phyloP scores from a whole-genome alignment of 106 monocot genomes.

The Dioscorea zingiberensis region DNA sequence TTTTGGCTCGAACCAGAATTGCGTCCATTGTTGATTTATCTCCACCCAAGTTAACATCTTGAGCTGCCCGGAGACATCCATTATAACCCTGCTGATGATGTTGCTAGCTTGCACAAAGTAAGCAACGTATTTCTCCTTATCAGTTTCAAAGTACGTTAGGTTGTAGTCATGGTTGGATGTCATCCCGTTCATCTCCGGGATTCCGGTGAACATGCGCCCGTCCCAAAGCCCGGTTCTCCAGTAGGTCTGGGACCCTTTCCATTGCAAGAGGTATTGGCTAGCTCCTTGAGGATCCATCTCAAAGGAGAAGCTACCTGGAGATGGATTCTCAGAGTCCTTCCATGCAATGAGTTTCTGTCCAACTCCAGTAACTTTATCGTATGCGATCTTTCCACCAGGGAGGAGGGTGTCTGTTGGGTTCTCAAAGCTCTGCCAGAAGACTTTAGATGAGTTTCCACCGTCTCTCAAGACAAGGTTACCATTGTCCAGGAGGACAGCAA shows the following conservation, averaged over 20 bases:
- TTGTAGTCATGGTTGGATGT: too few relatives aligned
- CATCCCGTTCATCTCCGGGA: slow-evolving; percentile 16
- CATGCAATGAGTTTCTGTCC: slow-evolving; percentile 7
- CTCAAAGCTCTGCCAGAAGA: slow-evolving; percentile 39
- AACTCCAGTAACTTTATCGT: slow-evolving; percentile 9
- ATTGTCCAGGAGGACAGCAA: slow-evolving; percentile 20
- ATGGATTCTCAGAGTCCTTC: slow-evolving; percentile 15
- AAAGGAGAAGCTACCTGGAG: slow-evolving; percentile 12
- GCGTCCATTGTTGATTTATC: too few relatives aligned
- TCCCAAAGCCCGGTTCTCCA: slow-evolving; percentile 20
- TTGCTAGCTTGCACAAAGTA: slow-evolving; percentile 3
- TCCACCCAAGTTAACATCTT: too few relatives aligned
- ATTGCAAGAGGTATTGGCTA: slow-evolving; percentile 13
- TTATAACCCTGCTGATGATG: slow-evolving; percentile 1
- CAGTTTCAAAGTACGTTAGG: too few relatives aligned
- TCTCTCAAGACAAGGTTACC: slow-evolving; percentile 41
- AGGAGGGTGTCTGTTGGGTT: slow-evolving; percentile 37
- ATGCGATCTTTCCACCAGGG: slow-evolving; percentile 20
- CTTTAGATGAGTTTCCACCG: slow-evolving; percentile 2
- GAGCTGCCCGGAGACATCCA: slow-evolving; percentile 9
- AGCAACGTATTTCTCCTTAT: not conserved
- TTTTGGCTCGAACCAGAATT: too few relatives aligned
- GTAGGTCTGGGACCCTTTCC: slow-evolving; percentile 16
- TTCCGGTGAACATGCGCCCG: slow-evolving; percentile 10
- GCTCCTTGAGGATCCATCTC: slow-evolving; percentile 17